Evolutionary conservation across 495 filamentous ascomycete genomes (phyloP), one percentile per base, ranked within the genome.

Genomic region (Pseudevernia furfuracea): DNA sequence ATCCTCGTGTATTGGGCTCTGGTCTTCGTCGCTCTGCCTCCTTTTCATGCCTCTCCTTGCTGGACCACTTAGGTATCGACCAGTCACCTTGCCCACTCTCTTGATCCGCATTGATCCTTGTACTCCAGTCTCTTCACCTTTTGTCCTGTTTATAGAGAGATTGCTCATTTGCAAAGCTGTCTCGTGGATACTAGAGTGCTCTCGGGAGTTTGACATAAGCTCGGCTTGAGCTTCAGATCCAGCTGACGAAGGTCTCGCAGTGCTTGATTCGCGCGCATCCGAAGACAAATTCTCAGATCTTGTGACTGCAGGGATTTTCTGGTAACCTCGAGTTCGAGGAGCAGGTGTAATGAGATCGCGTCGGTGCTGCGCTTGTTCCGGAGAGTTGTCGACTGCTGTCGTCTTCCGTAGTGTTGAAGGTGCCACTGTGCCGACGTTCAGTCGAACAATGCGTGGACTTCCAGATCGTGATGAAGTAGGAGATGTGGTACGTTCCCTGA

Each of bases 51-150:
- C 89, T 66, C 89, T 78, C 63, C 89, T 82, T 28, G 87, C 88
- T 12, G 89, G 88, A 1, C 88, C 88, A 63, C 85, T 90, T 30
- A 91, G 76, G 68, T 90, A 91, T 63, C 81, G 84, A 1, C 89
- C 89, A 12, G 87, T 84, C 9, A 86, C 75, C 67, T 89, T 88
- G 21, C 84, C 85, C 37, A 90, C 81, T 66, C 87, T 79, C 74
- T 89, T 91, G n/a, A 89, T 75, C 1, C 89, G 84, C 74, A 89
- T 77, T 23, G 88, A 89, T 70, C 84, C 87, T 65, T 86, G 87
- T 0, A 83, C 74, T 2, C 81, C 85, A 30, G 76, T 72, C 5
- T 87, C 85, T 8, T 87, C 85, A 0, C 74, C 74, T 69, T 41
- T 77, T 71, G 55, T 80, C 74, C 58, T 80, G 74, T 11, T 78